These are phyloP conservation scores for Ustulina deusta DNA, from an alignment of 2,329 filamentous ascomycete species.

Conservation along the genomic window DNA sequence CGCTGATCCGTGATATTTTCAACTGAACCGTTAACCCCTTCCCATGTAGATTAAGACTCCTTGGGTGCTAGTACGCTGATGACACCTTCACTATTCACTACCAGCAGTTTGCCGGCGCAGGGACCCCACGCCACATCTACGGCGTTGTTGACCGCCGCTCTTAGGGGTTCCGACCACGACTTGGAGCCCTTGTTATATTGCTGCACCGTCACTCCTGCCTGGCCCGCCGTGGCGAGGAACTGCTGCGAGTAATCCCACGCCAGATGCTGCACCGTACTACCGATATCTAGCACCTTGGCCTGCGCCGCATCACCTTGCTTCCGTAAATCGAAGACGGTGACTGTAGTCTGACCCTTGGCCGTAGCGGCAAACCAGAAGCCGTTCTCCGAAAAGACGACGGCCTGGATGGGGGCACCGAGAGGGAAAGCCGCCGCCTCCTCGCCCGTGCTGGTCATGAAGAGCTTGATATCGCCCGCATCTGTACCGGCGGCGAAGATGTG, in stretches of 20 bases:
- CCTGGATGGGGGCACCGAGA: constrained; percentile 76
- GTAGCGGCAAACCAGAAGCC: constrained; percentile 94
- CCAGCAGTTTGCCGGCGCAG: constrained; percentile 78
- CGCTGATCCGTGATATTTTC: constrained; percentile 1
- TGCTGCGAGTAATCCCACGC: constrained; percentile 96
- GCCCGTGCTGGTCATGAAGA: constrained; percentile 88
- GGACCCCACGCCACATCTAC: constrained; percentile 82
- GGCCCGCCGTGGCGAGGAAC: constrained; percentile 85
- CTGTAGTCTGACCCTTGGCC: constrained; percentile 78
- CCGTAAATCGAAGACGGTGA: constrained; percentile 91
- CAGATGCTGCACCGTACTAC: constrained; percentile 79
- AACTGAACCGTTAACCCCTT: background rate
- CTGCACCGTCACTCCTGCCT: constrained; percentile 85
- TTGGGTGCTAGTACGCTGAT: constrained; percentile 74
- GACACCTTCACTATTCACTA: constrained; percentile 79
- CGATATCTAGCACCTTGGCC: constrained; percentile 87
- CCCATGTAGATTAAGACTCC: constrained; percentile 52
- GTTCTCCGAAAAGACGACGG: constrained; percentile 92
- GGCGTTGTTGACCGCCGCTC: constrained; percentile 75
- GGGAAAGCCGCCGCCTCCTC: constrained; percentile 80
- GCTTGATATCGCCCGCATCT: constrained; percentile 82
- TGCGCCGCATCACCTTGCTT: constrained; percentile 86
- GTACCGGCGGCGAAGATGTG: constrained; percentile 90
- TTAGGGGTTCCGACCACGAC: constrained; percentile 87
- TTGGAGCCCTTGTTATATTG: constrained; percentile 90